phyloP scores from a whole-genome alignment of 805 yeast genomes.

The Komagataella phaffii region DNA sequence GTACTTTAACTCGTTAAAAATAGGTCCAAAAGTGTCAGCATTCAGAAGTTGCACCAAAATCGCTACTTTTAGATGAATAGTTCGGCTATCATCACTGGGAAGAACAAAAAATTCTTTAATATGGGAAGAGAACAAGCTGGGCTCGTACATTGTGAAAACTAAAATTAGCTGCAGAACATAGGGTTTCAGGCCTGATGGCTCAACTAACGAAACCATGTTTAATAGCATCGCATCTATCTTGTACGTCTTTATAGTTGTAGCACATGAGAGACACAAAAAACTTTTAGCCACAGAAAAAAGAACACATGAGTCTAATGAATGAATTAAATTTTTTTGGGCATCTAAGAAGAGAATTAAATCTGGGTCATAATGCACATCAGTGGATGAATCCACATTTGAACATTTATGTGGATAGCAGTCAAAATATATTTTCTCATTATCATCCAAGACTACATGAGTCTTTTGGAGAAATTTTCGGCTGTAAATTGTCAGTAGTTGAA shows the following conservation, averaged over 20 bases:
- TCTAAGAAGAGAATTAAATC: slow-evolving; percentile 47
- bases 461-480: slow-evolving; percentile 43
- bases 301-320: slow-evolving; percentile 44
- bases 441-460: slow-evolving; percentile 20
- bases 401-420: not conserved
- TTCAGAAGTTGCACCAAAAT: slow-evolving; percentile 48
- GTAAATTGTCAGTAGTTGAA: slow-evolving; percentile 59
- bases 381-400: slow-evolving; percentile 1
- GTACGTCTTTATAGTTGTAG: slow-evolving; percentile 31
- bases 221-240: slow-evolving; percentile 38
- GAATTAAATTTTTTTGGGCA: slow-evolving; percentile 30
- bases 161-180: not conserved
- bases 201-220: slow-evolving; percentile 16
- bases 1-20: slow-evolving; percentile 53
- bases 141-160: not conserved
- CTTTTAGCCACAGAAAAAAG: slow-evolving; percentile 48
- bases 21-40: slow-evolving; percentile 32
- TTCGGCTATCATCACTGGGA: slow-evolving; percentile 40
- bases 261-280: slow-evolving; percentile 43
- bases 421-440: not conserved
- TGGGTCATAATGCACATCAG: slow-evolving; percentile 30
- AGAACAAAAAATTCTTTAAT: slow-evolving; percentile 38
- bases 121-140: slow-evolving; percentile 7
- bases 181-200: not conserved
- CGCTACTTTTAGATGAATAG: slow-evolving; percentile 32